Percentiles rank a stretch among this genome's conserved stretches.
Conservation (phyloP, 441 rosid species). For the Biscutella auriculata region DNA sequence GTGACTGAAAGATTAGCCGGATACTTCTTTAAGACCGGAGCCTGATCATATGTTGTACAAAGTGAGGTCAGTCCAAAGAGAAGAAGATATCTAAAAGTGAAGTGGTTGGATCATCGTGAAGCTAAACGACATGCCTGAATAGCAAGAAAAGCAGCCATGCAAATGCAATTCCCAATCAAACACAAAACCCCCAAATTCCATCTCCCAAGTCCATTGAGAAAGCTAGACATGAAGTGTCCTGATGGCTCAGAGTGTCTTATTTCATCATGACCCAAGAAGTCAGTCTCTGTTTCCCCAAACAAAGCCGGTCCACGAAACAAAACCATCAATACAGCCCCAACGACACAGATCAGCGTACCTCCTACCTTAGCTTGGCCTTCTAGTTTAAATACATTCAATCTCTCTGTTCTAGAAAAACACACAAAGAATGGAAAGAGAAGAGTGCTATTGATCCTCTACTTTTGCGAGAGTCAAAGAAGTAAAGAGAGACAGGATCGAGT, state of each 20-base stretch:
- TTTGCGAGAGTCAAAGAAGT: not conserved
- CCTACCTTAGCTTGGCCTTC: constrained; percentile 94
- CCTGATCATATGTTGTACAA: constrained; percentile 43
- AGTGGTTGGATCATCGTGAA: not conserved
- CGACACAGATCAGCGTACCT: constrained; percentile 73
- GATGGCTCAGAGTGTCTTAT: constrained; percentile 64
- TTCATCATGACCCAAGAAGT: constrained; percentile 30
- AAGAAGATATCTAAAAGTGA: not conserved
- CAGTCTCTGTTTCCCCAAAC: constrained; percentile 48
- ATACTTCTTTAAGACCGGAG: constrained; percentile 65
- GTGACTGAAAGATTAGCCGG: constrained; percentile 86
- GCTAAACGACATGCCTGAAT: constrained; percentile 52
- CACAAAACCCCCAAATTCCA: constrained; percentile 94
- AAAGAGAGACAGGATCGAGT: not conserved
- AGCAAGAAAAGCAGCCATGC: constrained; percentile 95
- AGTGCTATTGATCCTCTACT: not conserved
- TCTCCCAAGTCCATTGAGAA: constrained; percentile 51
- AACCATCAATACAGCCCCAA: constrained; percentile 82
- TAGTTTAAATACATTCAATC: constrained; percentile 48
- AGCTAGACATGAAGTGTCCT: constrained; percentile 50
- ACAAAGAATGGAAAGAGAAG: not conserved
- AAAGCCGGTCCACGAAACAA: constrained; percentile 83
- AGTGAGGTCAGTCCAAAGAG: not conserved
- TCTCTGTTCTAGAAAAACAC: constrained; percentile 77
- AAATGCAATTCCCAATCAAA: constrained; percentile 86